Base-by-base conservation (phyloP, 495 filamentous ascomycete species). In the Penicillium taxi region DNA sequence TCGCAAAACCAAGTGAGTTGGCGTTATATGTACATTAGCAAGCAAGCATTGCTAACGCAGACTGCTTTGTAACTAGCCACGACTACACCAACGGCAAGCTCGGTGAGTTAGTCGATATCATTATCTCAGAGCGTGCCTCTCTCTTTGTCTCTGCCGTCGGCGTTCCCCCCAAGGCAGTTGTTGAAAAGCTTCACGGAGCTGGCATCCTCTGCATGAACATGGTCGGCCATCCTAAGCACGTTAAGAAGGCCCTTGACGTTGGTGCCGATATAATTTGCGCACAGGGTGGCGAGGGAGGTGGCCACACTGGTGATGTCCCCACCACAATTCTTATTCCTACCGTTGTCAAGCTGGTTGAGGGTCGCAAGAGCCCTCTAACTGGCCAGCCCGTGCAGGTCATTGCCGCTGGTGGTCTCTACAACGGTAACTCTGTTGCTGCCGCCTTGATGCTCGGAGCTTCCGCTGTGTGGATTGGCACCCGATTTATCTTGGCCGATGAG, bases 11-110 rank as follows among this genome's bases (percentile, higher is more conserved):
- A 95, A 95, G 86, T 91, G 70, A 58, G 77, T 51, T 19, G 23
- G 17, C 3, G 7, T 15, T 9, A 16, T 22, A 20, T 21, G 7
- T 27, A 21, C 6, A 38, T n/a, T 2, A 2, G 9, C 32, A 26
- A 11, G 7, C 15, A 8, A 21, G n/a, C 5, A 22, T 5, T 26
- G 29, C 56, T 53, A 56, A 63, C 39, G 4, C 9, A 19, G 39
- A 23, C 23, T 44, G 21, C 34, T 44, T 5, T 35, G n/a, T 19
- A 26, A 26, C 22, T 54, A 96, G 91, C 77, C 94, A 98, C 66
- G 91, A 98, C 67, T 98, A 98, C 73, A 98, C 91, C 55, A 95
- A 98, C 70, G 91, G 91, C 57, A 96, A 96, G 71, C 83, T 98
- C 34, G 72, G 86, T 61, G 81, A 93, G 55, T 76, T 98, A 27